Base-by-base conservation (phyloP, 2,329 filamentous ascomycete genomes). In the Talaromyces sp. region DNA sequence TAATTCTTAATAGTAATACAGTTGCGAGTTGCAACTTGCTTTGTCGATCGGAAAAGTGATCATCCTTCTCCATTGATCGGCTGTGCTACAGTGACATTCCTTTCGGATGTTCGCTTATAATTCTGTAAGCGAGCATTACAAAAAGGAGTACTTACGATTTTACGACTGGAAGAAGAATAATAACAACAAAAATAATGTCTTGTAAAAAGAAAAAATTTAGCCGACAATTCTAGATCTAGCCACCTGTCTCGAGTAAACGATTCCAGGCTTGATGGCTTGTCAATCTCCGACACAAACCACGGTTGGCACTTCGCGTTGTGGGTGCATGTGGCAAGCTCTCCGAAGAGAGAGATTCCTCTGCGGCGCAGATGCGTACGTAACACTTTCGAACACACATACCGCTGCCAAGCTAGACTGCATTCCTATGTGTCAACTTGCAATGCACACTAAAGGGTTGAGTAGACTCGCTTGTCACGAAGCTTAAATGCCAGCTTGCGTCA, bases 11-110 rank as follows among this genome's bases (percentile, higher is more conserved):
- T 32, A 11, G 3, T 32, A 35, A 17, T 35, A 35, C 13, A 19
- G 21, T 8, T n/a, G 11, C n/a, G 21, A 10, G 43, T 11, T 46
- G 43, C 43, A 46, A 46, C 11, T 46, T 10, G 13, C 32, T 11
- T 11, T 59, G 58, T 55, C 41, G 52, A 55, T 59, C 58, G 26
- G 35, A 32, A 26, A 31, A 50, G 19, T 46, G 43, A 27, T 55
- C 41, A 24, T 46, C 41, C 38, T 55, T 24, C 49, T 58, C 26
- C 29, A 27, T 41, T 35, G 31, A 53, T 51, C 51, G 46, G 10
- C 51, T 43, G 49, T 53, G 58, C 55, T 51, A 55, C 58, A 55
- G 58, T 59, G 38, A 7, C 51, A 55, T 55, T 59, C 29, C 27
- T 17, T 55, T 26, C 32, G 27, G 41, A 35, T 58, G 19, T n/a